Percentiles rank a stretch among this genome's conserved stretches.
These are phyloP conservation scores for Proliferodiscus dingleyae DNA, from an alignment of 2,329 filamentous ascomycete species.

Conservation along the genomic window DNA sequence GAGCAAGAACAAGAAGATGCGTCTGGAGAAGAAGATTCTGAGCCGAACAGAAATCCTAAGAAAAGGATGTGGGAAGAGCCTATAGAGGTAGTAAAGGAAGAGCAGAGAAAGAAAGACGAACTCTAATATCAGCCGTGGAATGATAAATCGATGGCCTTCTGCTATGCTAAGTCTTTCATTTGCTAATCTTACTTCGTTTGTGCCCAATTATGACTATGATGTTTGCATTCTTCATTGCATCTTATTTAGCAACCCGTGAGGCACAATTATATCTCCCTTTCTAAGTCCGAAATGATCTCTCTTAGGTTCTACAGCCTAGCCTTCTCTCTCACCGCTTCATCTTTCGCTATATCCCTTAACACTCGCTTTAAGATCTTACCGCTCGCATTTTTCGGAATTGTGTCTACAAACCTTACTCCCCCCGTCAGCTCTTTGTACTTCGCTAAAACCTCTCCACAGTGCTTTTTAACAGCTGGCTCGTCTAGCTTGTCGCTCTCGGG, in stretches of 20 bases:
- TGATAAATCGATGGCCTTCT: no score
- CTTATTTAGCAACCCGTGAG: no score
- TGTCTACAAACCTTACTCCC: slow-evolving; percentile 63
- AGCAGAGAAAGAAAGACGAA: slow-evolving; percentile 29
- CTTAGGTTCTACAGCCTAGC: slow-evolving; percentile 6
- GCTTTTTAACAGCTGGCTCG: slow-evolving; percentile 49
- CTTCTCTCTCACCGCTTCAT: slow-evolving; percentile 3
- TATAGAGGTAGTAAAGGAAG: slow-evolving; percentile 31
- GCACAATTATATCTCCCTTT: no score
- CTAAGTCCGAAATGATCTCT: no score
- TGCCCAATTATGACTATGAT: no score
- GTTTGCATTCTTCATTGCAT: no score
- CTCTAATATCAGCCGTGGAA: slow-evolving; percentile 16
- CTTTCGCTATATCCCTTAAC: slow-evolving; percentile 34
- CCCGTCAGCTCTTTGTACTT: slow-evolving; percentile 65
- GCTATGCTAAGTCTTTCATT: no score
- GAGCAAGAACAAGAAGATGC: slow-evolving; percentile 29
- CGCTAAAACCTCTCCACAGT: slow-evolving; percentile 55
- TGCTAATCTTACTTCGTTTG: no score
- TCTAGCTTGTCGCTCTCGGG: slow-evolving; percentile 28
- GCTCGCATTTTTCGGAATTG: slow-evolving; percentile 65
- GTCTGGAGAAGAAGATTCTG: slow-evolving; percentile 31
- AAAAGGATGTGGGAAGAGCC: slow-evolving; percentile 58
- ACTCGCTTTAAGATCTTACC: slow-evolving; percentile 47
- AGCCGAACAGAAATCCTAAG: slow-evolving; percentile 45